Conservation (phyloP, 1,284 basidiomycete genomes). For the Tylopilus sp. region DNA sequence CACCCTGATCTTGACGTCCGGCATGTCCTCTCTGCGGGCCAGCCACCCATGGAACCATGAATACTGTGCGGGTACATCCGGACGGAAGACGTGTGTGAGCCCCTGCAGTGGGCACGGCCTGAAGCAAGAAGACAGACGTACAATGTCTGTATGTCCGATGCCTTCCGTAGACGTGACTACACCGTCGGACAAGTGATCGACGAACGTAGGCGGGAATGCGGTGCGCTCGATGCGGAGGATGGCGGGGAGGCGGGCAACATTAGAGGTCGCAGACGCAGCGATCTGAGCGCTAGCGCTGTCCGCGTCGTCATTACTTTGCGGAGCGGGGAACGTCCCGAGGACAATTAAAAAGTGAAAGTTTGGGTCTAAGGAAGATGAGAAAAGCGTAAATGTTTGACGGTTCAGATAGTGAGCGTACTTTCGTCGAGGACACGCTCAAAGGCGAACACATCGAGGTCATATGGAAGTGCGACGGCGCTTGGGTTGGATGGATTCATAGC, state of each 20-base stretch:
- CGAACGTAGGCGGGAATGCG: not conserved
- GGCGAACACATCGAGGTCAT: conserved; percentile 18
- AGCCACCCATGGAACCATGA: conserved; percentile 45
- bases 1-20: conserved; percentile 63
- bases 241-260: not conserved
- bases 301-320: not conserved
- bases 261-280: not conserved
- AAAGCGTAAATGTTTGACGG: not conserved
- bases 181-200: not conserved
- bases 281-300: too few relatives aligned
- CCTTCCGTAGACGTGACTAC: conserved; percentile 33
- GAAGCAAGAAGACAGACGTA: conserved; percentile 18
- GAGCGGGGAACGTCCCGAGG: conserved; percentile 30
- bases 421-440: conserved; percentile 29
- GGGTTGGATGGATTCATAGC: not conserved
- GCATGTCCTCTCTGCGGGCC: conserved; percentile 25
- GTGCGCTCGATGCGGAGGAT: conserved; percentile 2
- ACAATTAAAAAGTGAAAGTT: conserved; percentile 26
- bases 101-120: not conserved
- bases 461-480: not conserved
- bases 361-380: conserved; percentile 18
- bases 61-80: conserved; percentile 31
- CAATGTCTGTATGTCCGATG: conserved; percentile 49
- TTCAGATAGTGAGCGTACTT: conserved; percentile 13
- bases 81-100: not conserved